Evolutionary conservation across 306 rosid genomes (phyloP), one percentile per base, ranked within the genome.

Genomic region (Cyamopsis tetragonoloba): DNA sequence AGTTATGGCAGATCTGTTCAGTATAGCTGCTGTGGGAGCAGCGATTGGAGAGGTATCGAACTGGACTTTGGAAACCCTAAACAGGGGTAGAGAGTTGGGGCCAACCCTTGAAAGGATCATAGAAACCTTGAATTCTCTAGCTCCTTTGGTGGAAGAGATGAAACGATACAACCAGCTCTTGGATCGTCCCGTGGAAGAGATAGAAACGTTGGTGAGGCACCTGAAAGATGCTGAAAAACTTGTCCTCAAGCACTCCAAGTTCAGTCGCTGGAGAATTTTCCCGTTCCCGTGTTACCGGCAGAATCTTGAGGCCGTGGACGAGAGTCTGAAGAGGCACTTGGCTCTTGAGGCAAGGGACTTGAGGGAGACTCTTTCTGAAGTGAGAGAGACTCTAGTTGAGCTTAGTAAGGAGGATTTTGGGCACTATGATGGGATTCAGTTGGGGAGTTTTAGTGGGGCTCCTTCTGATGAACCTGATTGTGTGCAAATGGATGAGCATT

Each of bases 401-500:
- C 14, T 0, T 0, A 38, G 62, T 2, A 35, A 54, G 6, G 42
- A 28, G 50, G 13, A 4, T 55, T 5, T 43, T 1, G 77, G 46
- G 23, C 31, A 59, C 6, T 14, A 5, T 41, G 8, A 0, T 20
- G 65, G 7, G 26, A 20, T 4, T 1, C 49, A 26, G 12, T 34
- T 69, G 0, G 68, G 1, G 6, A 65, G 62, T 57, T 7, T 39
- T 0, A 43, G 54, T 27, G 78, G 63, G 2, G 79, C 81, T 55
- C 87, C 92, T n/a, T n/a, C n/a, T 39, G 48, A 26, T 2, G 66
- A 70, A 30, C 87, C 85, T 8, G 13, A 31, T 0, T 62, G 71
- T 32, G 32, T 84, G 12, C 90, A 90, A 19, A 77, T 89, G 84
- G 84, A 62, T 35, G 26, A 0, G 37, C 78, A 60, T 49, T 56